phyloP scores from a whole-genome alignment of 495 filamentous ascomycete genomes.

The Immersiella caudata region DNA sequence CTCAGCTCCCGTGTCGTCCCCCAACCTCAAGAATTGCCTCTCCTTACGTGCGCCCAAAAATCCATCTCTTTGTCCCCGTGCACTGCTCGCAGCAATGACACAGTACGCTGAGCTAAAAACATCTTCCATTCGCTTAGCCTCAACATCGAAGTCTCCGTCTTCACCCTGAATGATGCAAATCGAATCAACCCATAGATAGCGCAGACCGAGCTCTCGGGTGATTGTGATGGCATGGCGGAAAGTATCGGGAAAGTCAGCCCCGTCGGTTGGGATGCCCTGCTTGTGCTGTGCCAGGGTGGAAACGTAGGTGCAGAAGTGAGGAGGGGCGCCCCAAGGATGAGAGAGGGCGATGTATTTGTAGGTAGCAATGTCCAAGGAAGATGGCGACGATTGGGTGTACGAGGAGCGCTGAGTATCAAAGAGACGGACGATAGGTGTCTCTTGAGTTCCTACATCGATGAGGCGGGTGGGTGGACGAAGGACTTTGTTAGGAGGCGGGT shows the following conservation, averaged over 20 bases:
- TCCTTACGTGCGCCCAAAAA: constrained; percentile 28
- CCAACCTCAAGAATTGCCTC: constrained; percentile 3
- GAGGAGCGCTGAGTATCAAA: constrained; percentile 12
- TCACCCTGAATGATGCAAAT: constrained; percentile 47
- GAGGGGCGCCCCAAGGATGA: constrained; percentile 25
- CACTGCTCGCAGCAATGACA: constrained; percentile 40
- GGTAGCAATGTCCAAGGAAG: too few species aligned
- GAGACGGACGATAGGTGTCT: constrained; percentile 9
- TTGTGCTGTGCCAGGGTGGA: constrained; percentile 10
- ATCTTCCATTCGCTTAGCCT: constrained; percentile 41
- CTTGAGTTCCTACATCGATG: constrained; percentile 30
- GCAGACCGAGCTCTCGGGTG: constrained; percentile 27
- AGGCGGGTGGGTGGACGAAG: constrained; percentile 31
- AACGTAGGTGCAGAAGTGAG: constrained; percentile 16
- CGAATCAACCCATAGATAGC: constrained; percentile 46
- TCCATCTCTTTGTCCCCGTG: constrained; percentile 28
- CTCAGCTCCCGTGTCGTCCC: too few species aligned
- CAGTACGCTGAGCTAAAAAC: constrained; percentile 42
- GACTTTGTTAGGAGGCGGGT: constrained; percentile 10
- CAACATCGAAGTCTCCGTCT: constrained; percentile 38
- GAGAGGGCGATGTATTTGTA: constrained; percentile 27
- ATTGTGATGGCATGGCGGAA: constrained; percentile 28
- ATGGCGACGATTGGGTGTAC: too few species aligned
- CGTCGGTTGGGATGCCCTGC: constrained; percentile 11
- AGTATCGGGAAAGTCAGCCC: constrained; percentile 22